A percentile compares a stretch with the other conserved stretches of the same genome.
phyloP scores from a whole-genome alignment of 371 early-diverging fungal species.

The Saksenaea oblongispora region DNA sequence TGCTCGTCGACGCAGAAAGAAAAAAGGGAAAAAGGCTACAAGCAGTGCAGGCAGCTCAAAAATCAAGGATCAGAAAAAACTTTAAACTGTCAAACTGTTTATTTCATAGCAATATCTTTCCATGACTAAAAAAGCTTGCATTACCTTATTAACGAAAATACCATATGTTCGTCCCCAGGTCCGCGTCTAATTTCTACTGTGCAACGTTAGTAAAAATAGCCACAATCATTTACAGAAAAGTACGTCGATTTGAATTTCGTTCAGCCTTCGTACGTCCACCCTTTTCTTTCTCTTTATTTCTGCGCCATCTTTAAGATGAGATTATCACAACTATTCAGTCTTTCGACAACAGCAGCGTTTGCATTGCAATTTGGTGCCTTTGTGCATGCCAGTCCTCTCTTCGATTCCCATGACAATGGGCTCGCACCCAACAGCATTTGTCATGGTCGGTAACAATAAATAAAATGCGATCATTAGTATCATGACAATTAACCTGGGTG shows the following conservation, averaged over 20 bases:
- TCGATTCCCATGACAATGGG: neutral
- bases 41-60: neutral
- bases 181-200: conserved; percentile 1
- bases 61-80: neutral
- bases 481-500: neutral
- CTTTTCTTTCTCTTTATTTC: neutral
- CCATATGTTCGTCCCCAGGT: neutral
- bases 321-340: neutral
- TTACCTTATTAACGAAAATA: neutral
- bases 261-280: neutral
- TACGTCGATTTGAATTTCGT: neutral
- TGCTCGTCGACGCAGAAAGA: neutral
- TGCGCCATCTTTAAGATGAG: neutral
- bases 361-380: neutral
- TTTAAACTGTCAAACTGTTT: neutral
- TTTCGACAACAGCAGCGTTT: neutral
- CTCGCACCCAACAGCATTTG: neutral
- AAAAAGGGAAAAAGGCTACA: neutral
- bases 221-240: conserved; percentile 4
- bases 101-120: neutral
- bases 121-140: neutral
- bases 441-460: neutral
- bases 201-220: neutral
- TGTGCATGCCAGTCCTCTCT: neutral
- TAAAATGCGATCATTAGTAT: neutral